Conservation (phyloP, 257 asterid species). For the Salvia rosmarinus region DNA sequence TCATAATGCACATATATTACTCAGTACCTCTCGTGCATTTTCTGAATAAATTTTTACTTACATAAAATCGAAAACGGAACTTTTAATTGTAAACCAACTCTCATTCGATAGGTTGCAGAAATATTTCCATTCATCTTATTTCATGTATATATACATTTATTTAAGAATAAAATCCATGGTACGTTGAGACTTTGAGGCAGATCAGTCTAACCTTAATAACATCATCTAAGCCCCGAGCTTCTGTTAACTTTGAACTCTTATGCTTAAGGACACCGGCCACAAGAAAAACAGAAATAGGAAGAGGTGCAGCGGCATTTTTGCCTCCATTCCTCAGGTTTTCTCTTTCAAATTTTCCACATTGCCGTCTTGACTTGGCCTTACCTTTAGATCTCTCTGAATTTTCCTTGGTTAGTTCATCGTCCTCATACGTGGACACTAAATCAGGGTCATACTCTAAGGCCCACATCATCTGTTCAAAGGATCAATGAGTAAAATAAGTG, state of each 20-base stretch:
- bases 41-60: no score
- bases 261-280: constrained; percentile 92
- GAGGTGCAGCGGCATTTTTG: constrained; percentile 54
- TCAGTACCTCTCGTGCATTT: no score
- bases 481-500: constrained; percentile 25
- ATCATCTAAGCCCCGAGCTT: constrained; percentile 93
- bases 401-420: constrained; percentile 48
- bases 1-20: not conserved
- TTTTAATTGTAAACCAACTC: not conserved
- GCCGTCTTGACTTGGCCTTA: constrained; percentile 62
- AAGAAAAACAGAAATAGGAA: constrained; percentile 86
- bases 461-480: constrained; percentile 89
- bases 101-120: not conserved
- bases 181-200: not conserved
- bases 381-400: constrained; percentile 61
- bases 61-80: constrained; percentile 7
- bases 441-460: constrained; percentile 92
- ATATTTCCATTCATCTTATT: not conserved
- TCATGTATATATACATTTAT: not conserved
- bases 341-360: constrained; percentile 87
- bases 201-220: constrained; percentile 72
- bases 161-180: not conserved
- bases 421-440: constrained; percentile 66
- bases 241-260: constrained; percentile 73
- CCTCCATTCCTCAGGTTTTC: constrained; percentile 62